Evolutionary conservation across 1,139 yeast genomes (phyloP), one percentile per base, ranked within the genome.

Genomic region (Debaryomyces fabryi): DNA sequence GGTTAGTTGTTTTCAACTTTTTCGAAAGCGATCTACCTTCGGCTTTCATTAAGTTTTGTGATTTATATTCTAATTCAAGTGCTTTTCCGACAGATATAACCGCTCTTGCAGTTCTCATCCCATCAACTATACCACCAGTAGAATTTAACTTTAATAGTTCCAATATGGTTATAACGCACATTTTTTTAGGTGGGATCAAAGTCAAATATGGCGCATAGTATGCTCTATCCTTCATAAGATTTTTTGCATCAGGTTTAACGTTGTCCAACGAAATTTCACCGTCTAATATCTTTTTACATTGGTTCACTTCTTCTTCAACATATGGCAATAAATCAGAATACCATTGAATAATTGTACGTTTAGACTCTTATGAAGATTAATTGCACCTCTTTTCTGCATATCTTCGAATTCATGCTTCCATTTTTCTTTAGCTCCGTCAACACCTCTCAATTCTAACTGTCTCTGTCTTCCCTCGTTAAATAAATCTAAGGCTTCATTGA

Each of bases 401-500:
- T 82, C 85, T 58, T 89, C 95, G 58, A 82, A 86, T 55, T 86
- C 93, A 58, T 85, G 86, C 60, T 82, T 85, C 98, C 98, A 93
- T 64, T 88, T 86, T 60, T 85, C 89, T 53, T 80, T 83, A 0
- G 98, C 96, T 2, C 93, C 93, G 57, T 88, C 93, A 8, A 87
- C 76, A 4, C 96, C 95, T 51, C 87, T 78, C 30, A 83, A 76
- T 64, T 93, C 99, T 39, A 93, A 67, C 42, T 79, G 79, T 48
- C 82, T 72, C 64, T 93, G 97, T 61, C 99, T 82, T 21, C 81
- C 82, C 49, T 79, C 81, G 54, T 93, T 92, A 58, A 86, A 82
- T 1, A 74, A 68, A 53, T 89, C 91, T 48, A 92, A 68, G 0
- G 85, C 80, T 25, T 72, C 74, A 56, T 88, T 87, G 64, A 90